Evolutionary conservation across 495 filamentous ascomycete genomes (phyloP), one percentile per base, ranked within the genome.

Genomic region (Daldinia caldariorum): DNA sequence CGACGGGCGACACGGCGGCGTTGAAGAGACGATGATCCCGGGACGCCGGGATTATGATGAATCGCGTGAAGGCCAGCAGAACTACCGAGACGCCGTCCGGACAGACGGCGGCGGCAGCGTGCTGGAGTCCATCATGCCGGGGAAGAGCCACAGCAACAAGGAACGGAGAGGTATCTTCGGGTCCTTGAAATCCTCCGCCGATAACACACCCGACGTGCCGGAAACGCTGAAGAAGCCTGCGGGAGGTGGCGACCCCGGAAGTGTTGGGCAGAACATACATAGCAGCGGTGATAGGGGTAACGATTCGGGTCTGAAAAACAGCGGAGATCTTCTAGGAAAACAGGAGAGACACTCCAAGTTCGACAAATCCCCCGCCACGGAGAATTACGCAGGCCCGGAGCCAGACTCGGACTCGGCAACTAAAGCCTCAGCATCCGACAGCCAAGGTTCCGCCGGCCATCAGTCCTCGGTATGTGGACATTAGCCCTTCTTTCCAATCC

Each of bases 381-480:
- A 20, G n/a, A 66, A 61, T 32, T 56, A 66, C 7, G 18, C 58
- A 0, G 63, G 58, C 0, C 64, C 59, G 3, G n/a, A 18, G 43
- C 16, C 38, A 18, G 56, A 49, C n/a, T 41, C 26, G 6, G 53
- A 61, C 32, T 16, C 56, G 20, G 41, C 56, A n/a, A 32, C 49
- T 9, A 65, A 71, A 69, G 73, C 76, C 26, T 75, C 71, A 62
- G 54, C 74, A 34, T 77, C 80, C 63, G 80, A 82, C 51, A 62
- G 72, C 6, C 61, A 73, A 22, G 79, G 80, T 12, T 72, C 75
- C 0, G 71, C 80, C 39, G 79, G 80, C 7, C 79, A 79, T 61
- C 77, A 82, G 59, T 82, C 80, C 31, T 78, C 75, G 12, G 75
- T 72, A 26, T 8, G 50, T 53, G 32, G 10, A 32, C 13, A 53